Evolutionary conservation across 2,329 filamentous ascomycete species (phyloP).

Genomic region (Monosporascus sp.): DNA sequence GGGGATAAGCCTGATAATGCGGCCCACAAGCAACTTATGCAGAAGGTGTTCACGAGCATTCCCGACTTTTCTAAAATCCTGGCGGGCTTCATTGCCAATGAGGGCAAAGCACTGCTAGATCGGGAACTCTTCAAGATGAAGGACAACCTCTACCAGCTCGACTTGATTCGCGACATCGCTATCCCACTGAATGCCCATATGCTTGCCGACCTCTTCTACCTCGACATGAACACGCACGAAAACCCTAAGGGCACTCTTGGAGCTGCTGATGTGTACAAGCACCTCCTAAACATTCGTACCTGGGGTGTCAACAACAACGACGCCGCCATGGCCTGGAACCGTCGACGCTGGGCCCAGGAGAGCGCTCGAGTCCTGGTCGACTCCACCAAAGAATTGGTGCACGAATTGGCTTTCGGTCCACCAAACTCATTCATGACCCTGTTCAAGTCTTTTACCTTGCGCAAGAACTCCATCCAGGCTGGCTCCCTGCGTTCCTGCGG

Average conservation of each 20-base stretch:
- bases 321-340: constrained; percentile 39
- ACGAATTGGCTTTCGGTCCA: constrained; percentile 27
- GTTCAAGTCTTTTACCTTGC: constrained; percentile 23
- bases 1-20: constrained; percentile 28
- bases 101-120: constrained; percentile 33
- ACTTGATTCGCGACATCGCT: constrained; percentile 46
- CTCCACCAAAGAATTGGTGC: constrained; percentile 33
- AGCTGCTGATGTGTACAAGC: constrained; percentile 34
- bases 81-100: constrained; percentile 25
- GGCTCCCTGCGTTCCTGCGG: constrained; percentile 34
- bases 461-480: constrained; percentile 25
- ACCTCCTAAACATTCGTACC: constrained; percentile 37
- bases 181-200: constrained; percentile 53
- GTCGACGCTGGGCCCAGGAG: constrained; percentile 36
- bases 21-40: constrained; percentile 24
- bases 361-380: constrained; percentile 30
- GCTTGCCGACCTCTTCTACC: constrained; percentile 51
- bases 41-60: constrained; percentile 28
- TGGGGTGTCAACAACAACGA: constrained; percentile 44
- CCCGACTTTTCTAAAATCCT: constrained; percentile 27
- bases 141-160: constrained; percentile 33
- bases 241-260: constrained; percentile 44
- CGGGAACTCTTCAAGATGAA: constrained; percentile 31
- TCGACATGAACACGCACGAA: constrained; percentile 51
- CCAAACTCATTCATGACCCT: not conserved